A percentile compares a stretch with the other conserved stretches of the same genome.
phyloP scores from a whole-genome alignment of 2,329 filamentous ascomycete genomes.

The Talaromyces piceae region DNA sequence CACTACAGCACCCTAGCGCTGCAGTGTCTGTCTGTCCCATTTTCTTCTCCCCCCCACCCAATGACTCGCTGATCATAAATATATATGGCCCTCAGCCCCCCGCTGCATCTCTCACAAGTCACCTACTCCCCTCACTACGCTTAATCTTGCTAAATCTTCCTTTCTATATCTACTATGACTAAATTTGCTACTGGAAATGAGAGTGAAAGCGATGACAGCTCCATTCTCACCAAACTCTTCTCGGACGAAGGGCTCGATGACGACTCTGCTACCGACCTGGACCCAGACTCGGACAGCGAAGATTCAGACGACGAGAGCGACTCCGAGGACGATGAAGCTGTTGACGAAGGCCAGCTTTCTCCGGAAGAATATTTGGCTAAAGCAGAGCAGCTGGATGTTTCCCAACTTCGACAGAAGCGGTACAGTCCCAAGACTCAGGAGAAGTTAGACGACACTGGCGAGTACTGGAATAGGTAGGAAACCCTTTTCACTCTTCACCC shows the following conservation, averaged over 20 bases:
- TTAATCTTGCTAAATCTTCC: not conserved
- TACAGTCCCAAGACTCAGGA: constrained; percentile 21
- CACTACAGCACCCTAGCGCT: not conserved
- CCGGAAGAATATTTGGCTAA: constrained; percentile 17
- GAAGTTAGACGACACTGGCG: constrained; percentile 19
- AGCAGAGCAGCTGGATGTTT: constrained; percentile 20
- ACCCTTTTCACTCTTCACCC: not conserved
- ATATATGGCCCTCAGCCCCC: not conserved
- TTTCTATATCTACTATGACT: not conserved
- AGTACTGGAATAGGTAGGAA: constrained; percentile 19
- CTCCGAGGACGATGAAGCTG: constrained; percentile 13
- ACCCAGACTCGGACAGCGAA: constrained; percentile 14
- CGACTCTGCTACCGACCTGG: not conserved
- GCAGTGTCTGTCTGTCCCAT: not conserved
- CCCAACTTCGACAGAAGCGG: constrained; percentile 19
- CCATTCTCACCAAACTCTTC: constrained; percentile 9
- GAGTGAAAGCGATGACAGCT: constrained; percentile 17
- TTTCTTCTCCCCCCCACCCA: not conserved
- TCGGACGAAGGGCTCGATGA: not conserved
- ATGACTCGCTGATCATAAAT: not conserved
- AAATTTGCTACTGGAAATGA: constrained; percentile 2
- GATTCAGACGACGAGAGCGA: constrained; percentile 10
- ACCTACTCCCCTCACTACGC: not conserved
- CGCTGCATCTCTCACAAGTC: not conserved
- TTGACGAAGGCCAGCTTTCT: not conserved